These are phyloP conservation scores for Debaryomyces subglobosus DNA, from an alignment of 1,139 yeast species.

Conservation along the genomic window DNA sequence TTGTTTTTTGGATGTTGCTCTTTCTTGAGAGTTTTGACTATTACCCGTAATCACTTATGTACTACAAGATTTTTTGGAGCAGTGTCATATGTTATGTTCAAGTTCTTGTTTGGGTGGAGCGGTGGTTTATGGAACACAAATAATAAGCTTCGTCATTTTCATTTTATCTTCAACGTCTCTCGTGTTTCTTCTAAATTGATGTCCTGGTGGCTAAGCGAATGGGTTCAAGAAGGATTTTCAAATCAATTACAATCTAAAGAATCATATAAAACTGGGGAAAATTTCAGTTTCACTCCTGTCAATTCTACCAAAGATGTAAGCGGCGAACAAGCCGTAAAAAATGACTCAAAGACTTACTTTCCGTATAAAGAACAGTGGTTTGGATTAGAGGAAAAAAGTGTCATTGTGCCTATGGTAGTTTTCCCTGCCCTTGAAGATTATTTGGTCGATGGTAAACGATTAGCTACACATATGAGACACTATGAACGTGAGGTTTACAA, in stretches of 20 bases:
- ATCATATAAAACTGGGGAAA: constrained; percentile 35
- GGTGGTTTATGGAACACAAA: constrained; percentile 72
- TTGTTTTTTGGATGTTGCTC: constrained; percentile 62
- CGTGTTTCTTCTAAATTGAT: constrained; percentile 77
- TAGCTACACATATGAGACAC: constrained; percentile 53
- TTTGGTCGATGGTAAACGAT: constrained; percentile 65
- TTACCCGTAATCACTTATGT: constrained; percentile 47
- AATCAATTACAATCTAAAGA: constrained; percentile 39
- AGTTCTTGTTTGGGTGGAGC: constrained; percentile 84
- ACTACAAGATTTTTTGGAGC: constrained; percentile 57
- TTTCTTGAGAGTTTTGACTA: constrained; percentile 62
- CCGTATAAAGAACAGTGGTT: constrained; percentile 61
- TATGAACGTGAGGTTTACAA: constrained; percentile 48
- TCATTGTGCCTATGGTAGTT: constrained; percentile 54
- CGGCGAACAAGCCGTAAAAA: constrained; percentile 25
- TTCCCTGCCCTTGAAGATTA: constrained; percentile 66
- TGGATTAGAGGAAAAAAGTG: constrained; percentile 27
- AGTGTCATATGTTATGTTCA: constrained; percentile 77
- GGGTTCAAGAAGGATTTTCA: constrained; percentile 43
- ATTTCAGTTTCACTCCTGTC: constrained; percentile 22
- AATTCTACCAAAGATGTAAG: background rate
- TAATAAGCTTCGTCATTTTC: constrained; percentile 62
- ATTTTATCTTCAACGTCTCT: constrained; percentile 85
- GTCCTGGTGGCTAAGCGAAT: constrained; percentile 83
- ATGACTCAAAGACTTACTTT: constrained; percentile 57